phyloP scores from a whole-genome alignment of 495 filamentous ascomycete genomes.

The Neurospora sp. region DNA sequence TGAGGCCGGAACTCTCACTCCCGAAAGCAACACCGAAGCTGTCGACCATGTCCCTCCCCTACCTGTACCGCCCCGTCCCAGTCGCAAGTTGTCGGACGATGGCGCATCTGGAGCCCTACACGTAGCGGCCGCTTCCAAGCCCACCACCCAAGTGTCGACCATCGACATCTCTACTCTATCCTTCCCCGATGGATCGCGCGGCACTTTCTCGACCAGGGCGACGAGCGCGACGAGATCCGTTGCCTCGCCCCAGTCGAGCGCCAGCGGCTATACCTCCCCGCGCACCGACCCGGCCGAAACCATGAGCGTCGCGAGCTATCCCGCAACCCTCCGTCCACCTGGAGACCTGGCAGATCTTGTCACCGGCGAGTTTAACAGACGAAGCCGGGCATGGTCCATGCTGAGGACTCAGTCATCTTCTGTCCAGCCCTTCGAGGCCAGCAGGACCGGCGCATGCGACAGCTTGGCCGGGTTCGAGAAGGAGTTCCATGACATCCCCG shows the following conservation, averaged over 20 bases:
- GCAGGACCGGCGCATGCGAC: conserved; percentile 38
- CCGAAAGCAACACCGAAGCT: conserved; percentile 1
- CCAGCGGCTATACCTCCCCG: conserved; percentile 24
- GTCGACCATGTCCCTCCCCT: conserved; percentile 38
- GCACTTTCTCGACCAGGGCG: conserved; percentile 46
- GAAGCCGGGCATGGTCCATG: conserved; percentile 50
- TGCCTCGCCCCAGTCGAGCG: conserved; percentile 16
- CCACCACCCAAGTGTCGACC: conserved; percentile 74
- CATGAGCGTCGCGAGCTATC: conserved; percentile 73
- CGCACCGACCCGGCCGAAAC: conserved; percentile 58
- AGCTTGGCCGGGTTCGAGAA: conserved; percentile 53
- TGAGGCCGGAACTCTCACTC: conserved; percentile 2
- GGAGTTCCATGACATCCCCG: conserved; percentile 73
- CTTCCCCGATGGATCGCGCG: conserved; percentile 55
- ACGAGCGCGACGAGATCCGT: conserved; percentile 30
- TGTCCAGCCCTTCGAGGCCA: conserved; percentile 46
- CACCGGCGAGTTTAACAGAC: conserved; percentile 51
- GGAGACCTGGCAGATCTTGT: conserved; percentile 78
- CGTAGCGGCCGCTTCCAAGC: conserved; percentile 44
- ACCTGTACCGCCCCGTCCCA: conserved; percentile 49
- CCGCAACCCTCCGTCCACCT: conserved; percentile 60
- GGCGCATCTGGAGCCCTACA: conserved; percentile 15
- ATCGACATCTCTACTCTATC: conserved; percentile 65
- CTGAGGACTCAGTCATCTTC: conserved; percentile 47
- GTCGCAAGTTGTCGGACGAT: conserved; percentile 14